Conservation (phyloP, 176 grass and related monocot genomes). For the Avena atlantica region DNA sequence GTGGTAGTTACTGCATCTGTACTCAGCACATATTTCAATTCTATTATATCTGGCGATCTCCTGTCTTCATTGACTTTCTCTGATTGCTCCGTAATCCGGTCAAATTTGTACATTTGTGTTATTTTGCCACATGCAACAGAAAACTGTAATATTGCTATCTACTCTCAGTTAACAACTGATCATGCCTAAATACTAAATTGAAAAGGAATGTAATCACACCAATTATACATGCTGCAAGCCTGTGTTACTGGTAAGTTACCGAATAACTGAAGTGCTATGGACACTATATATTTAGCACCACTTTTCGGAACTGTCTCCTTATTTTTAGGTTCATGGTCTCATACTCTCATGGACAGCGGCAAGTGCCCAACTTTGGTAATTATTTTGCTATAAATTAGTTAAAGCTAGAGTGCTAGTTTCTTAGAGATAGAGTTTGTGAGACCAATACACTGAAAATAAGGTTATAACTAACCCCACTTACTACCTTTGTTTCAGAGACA, state of each 20-base stretch:
- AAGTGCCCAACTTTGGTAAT: neutral
- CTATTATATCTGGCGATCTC: neutral
- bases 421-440: neutral
- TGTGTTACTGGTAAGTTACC: neutral
- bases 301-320: neutral
- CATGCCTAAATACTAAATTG: neutral
- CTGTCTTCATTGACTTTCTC: neutral
- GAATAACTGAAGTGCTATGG: neutral
- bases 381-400: neutral
- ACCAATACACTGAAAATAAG: neutral
- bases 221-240: neutral
- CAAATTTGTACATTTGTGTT: neutral
- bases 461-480: neutral
- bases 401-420: neutral
- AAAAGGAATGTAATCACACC: neutral
- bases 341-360: neutral
- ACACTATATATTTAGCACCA: neutral
- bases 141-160: neutral
- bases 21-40: neutral
- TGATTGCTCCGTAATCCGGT: neutral
- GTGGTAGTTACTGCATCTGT: slow-evolving; percentile 3
- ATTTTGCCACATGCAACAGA: neutral
- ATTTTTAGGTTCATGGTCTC: neutral
- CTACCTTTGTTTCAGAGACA: neutral
- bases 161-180: neutral